Conservation (phyloP, 305 asterid species). For the Fraxinus latifolia region DNA sequence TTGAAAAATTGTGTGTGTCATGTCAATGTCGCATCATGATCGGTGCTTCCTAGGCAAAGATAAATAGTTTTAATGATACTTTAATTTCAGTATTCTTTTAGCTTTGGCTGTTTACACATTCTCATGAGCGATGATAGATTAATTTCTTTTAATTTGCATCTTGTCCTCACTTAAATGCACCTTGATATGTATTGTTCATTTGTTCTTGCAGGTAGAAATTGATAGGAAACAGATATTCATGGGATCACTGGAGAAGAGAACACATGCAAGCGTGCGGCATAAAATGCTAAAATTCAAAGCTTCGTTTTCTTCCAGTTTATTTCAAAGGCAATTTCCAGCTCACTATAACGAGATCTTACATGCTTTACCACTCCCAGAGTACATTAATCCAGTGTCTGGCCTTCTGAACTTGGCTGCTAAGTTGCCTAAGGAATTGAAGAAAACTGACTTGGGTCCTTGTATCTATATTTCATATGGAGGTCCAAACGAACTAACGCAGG, state of each 20-base stretch:
- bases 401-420: slow-evolving; percentile 71
- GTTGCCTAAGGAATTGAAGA: slow-evolving; percentile 57
- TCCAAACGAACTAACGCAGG: slow-evolving; percentile 60
- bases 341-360: slow-evolving; percentile 68
- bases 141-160: background rate
- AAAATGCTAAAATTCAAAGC: slow-evolving; percentile 66
- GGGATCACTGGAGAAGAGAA: slow-evolving; percentile 71
- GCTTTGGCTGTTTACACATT: slow-evolving; percentile 2
- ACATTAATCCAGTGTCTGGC: slow-evolving; percentile 73
- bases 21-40: background rate
- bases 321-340: slow-evolving; percentile 72
- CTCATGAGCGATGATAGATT: background rate
- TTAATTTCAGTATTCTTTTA: background rate
- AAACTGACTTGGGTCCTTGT: slow-evolving; percentile 75
- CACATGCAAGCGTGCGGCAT: slow-evolving; percentile 62
- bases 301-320: slow-evolving; percentile 74
- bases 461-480: slow-evolving; percentile 76
- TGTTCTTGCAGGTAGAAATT: slow-evolving; percentile 68
- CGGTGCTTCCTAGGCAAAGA: background rate
- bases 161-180: slow-evolving; percentile 15
- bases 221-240: slow-evolving; percentile 62
- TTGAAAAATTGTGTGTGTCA: background rate
- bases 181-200: slow-evolving; percentile 3
- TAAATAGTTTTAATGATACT: slow-evolving; percentile 1
- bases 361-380: slow-evolving; percentile 79